Base-by-base conservation (phyloP, 306 rosid genomes). In the Glycyrrhiza uralensis region DNA sequence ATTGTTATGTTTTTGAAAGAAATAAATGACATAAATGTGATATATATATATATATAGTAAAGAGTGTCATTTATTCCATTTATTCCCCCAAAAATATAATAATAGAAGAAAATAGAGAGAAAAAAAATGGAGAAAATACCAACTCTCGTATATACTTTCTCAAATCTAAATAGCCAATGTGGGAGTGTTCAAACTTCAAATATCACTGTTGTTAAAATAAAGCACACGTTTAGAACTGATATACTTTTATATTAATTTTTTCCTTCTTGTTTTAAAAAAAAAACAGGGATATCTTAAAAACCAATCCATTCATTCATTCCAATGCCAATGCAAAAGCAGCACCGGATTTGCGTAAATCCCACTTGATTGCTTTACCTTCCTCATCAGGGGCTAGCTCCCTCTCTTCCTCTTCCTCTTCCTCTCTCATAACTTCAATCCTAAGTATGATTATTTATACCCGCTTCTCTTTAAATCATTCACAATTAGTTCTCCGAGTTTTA, bases 321-420 rank as follows among this genome's bases (percentile, higher is more conserved):
- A n/a, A n/a, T n/a, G n/a, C 78, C 59, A 80, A 69, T 83, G 80
- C 79, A 85, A 86, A 87, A 90, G 92, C 74, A 64, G 82, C 80
- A 81, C 55, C 83, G 58, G 86, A 82, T 85, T 93, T 81, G 98
- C 96, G 91, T 90, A 90, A 93, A 88, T 77, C 66, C 96, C 91
- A 90, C 98, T 93, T 85, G 86, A 90, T 90, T 87, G 87, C 88
- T 80, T 87, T 87, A 80, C 84, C 83, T 80, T 78, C 80, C 83
- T 80, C 85, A 28, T n/a, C n/a, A n/a, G n/a, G n/a, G 15, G n/a
- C 18, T 51, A n/a, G n/a, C n/a, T 55, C 35, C 50, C 6, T 54
- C 19, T 28, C 11, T 61, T 24, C 50, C 6, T 54, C 19, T 28
- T 7, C 51, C 49, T 66, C 76, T 59, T 59, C 22, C 79, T 74